A percentile compares a stretch with the other conserved stretches of the same genome.
phyloP scores from a whole-genome alignment of 306 rosid genomes.

The Echinosophora koreensis region DNA sequence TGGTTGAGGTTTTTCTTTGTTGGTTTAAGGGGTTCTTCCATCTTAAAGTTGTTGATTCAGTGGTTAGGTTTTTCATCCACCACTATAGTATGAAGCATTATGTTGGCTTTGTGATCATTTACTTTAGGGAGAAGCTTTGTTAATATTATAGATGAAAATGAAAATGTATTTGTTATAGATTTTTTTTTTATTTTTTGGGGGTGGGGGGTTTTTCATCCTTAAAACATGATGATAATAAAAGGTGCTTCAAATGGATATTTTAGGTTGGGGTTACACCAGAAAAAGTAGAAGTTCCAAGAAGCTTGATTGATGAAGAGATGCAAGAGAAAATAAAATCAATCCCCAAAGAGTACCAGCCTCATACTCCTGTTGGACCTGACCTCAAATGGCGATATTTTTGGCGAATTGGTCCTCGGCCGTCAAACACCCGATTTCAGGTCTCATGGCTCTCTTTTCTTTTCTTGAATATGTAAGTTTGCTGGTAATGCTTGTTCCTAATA shows the following conservation, averaged over 20 bases:
- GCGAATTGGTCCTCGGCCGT: slow-evolving; percentile 94
- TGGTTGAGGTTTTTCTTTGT: neutral
- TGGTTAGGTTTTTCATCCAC: neutral
- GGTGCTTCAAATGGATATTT: slow-evolving; percentile 41
- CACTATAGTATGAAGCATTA: neutral
- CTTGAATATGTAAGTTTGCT: neutral
- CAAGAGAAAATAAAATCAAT: slow-evolving; percentile 75
- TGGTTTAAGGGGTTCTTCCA: neutral
- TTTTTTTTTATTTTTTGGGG: too few relatives aligned
- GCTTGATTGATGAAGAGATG: slow-evolving; percentile 90
- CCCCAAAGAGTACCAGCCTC: slow-evolving; percentile 73
- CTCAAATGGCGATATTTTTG: slow-evolving; percentile 95
- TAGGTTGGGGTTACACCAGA: slow-evolving; percentile 98
- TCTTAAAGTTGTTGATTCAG: slow-evolving; percentile 14
- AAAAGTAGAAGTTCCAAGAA: slow-evolving; percentile 89
- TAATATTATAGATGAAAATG: neutral
- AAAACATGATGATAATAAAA: neutral
- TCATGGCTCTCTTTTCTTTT: slow-evolving; percentile 17
- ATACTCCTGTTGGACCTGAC: slow-evolving; percentile 81
- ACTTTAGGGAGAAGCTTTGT: neutral
- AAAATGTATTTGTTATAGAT: too few relatives aligned
- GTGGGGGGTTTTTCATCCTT: too few relatives aligned
- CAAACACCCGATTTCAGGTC: slow-evolving; percentile 81
- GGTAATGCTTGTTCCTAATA: slow-evolving; percentile 32
- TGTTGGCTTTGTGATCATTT: neutral